Conservation (phyloP, 2,329 filamentous ascomycete species). For the Phialophora verrucosa region DNA sequence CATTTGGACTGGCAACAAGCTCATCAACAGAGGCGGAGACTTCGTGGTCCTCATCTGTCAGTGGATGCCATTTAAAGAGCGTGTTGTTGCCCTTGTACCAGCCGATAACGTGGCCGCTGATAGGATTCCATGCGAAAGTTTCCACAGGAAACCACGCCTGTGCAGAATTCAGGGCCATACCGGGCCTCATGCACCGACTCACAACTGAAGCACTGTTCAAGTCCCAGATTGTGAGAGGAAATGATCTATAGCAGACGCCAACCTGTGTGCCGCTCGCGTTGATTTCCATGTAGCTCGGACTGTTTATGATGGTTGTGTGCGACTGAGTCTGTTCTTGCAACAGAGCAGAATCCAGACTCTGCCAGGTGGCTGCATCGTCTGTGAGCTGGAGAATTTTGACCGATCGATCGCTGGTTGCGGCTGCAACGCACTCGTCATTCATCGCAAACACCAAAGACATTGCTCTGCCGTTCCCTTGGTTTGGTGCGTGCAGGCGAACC, state of each 20-base stretch:
- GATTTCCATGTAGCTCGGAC: constrained; percentile 33
- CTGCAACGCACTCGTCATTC: constrained; percentile 19
- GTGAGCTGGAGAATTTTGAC: constrained; percentile 12
- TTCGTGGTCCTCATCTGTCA: constrained; percentile 41
- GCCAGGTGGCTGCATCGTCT: constrained; percentile 8
- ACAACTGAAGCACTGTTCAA: constrained; percentile 19
- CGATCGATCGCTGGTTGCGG: constrained; percentile 16
- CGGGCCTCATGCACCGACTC: constrained; percentile 14
- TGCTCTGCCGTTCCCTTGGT: constrained; percentile 24
- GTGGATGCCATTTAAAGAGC: constrained; percentile 48
- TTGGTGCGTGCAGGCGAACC: constrained; percentile 23
- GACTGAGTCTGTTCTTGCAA: constrained; percentile 17
- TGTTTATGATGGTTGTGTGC: constrained; percentile 16
- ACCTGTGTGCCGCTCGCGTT: constrained; percentile 32
- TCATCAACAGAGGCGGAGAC: constrained; percentile 35
- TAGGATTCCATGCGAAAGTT: constrained; percentile 41
- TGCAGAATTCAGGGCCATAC: not conserved
- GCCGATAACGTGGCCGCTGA: constrained; percentile 43
- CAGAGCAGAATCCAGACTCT: constrained; percentile 5
- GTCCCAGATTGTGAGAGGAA: constrained; percentile 36
- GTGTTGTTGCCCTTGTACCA: constrained; percentile 42
- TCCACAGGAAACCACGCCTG: constrained; percentile 24
- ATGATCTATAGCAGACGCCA: constrained; percentile 36
- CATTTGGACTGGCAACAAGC: constrained; percentile 39
- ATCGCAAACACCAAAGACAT: constrained; percentile 26